phyloP scores from a whole-genome alignment of 768 basidiomycete species.

The Russula vinacea region DNA sequence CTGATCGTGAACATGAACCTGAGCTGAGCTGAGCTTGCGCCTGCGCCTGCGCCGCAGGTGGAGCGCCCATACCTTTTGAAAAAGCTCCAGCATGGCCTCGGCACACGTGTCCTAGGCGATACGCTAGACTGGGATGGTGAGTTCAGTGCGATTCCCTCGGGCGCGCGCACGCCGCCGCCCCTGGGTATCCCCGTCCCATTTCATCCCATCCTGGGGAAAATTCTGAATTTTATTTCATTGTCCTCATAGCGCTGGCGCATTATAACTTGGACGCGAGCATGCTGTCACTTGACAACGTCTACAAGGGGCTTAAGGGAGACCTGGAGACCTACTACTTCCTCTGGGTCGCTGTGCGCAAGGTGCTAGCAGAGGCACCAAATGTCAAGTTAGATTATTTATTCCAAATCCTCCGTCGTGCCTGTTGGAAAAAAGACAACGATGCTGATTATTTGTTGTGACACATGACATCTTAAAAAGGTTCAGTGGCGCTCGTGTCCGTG shows the following conservation, averaged over 20 bases:
- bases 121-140: slow-evolving; percentile 31
- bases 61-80: slow-evolving; percentile 22
- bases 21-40: too few relatives aligned
- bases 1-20: neutral
- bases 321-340: slow-evolving; percentile 26
- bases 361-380: slow-evolving; percentile 22
- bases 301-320: slow-evolving; percentile 13
- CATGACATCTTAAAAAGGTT: slow-evolving; percentile 23
- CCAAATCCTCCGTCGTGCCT: slow-evolving; percentile 8
- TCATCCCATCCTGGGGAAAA: slow-evolving; percentile 2
- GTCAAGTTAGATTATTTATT: slow-evolving; percentile 16
- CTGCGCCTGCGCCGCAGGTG: neutral
- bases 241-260: slow-evolving; percentile 15
- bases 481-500: slow-evolving; percentile 18
- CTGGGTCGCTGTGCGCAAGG: slow-evolving; percentile 30
- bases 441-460: slow-evolving; percentile 8
- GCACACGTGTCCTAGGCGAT: slow-evolving; percentile 20
- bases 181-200: slow-evolving; percentile 2
- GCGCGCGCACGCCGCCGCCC: neutral
- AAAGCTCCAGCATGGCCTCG: slow-evolving; percentile 10
- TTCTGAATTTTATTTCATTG: slow-evolving; percentile 11
- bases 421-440: neutral
- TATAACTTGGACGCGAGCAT: slow-evolving; percentile 16
- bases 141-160: slow-evolving; percentile 6
- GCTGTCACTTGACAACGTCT: slow-evolving; percentile 21